Evolutionary conservation across 768 basidiomycete genomes (phyloP).

Genomic region (Tylopilus balloui): DNA sequence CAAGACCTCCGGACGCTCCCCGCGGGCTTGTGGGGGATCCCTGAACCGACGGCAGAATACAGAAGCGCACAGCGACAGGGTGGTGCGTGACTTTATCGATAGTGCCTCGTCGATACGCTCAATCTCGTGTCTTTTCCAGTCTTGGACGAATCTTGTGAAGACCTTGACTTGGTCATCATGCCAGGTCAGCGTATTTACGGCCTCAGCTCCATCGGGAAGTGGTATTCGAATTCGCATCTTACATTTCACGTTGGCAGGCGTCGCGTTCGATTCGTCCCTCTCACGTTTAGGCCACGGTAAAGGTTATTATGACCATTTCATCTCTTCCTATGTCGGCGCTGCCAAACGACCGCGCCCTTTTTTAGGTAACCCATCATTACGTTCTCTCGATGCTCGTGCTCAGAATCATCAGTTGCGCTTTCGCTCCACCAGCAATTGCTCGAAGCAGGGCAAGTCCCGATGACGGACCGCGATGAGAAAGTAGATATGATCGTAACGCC

Average conservation of each 20-base stretch:
- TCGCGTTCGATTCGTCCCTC: conserved; percentile 67
- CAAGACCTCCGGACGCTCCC: conserved; percentile 58
- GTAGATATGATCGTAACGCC: conserved; percentile 58
- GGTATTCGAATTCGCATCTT: conserved; percentile 5
- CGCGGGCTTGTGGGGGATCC: conserved; percentile 69
- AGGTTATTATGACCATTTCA: conserved; percentile 78
- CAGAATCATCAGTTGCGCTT: conserved; percentile 50
- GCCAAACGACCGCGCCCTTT: conserved; percentile 45
- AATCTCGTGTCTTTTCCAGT: conserved; percentile 16
- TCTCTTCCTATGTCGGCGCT: conserved; percentile 46
- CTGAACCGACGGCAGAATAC: conserved; percentile 52
- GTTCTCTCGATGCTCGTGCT: conserved; percentile 8
- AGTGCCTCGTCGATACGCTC: conserved; percentile 1
- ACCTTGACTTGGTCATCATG: conserved; percentile 60
- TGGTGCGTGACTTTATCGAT: conserved; percentile 39
- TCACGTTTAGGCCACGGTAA: conserved; percentile 79
- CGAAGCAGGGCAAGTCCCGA: conserved; percentile 47
- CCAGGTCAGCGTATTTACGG: conserved; percentile 48
- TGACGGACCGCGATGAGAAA: conserved; percentile 55
- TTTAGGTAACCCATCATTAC: conserved; percentile 45
- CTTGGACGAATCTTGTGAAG: conserved; percentile 33
- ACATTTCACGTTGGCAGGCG: conserved; percentile 39
- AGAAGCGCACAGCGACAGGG: conserved; percentile 42
- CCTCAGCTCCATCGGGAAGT: conserved; percentile 7
- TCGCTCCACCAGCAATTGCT: conserved; percentile 62